Percentiles rank a stretch among this genome's conserved stretches.
Evolutionary conservation across 352 stramenopile species (phyloP).

Genomic region (Pythium utonaiense): DNA sequence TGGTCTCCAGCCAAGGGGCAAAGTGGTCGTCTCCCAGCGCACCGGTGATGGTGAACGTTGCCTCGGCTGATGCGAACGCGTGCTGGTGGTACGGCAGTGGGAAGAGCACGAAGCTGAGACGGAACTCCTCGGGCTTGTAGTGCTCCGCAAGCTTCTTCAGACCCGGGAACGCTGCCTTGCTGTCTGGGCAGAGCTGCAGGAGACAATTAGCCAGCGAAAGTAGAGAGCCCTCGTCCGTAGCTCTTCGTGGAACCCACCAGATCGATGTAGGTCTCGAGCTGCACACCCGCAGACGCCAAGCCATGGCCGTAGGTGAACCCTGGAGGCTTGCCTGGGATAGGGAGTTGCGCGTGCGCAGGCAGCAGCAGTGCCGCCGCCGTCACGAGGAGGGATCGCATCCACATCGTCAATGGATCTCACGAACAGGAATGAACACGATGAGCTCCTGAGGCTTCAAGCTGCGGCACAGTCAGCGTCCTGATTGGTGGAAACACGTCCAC

Average conservation of each 20-base stretch:
- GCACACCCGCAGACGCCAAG: constrained; percentile 47
- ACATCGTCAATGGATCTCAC: constrained; percentile 3
- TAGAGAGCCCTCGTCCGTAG: neutral
- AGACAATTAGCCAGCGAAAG: neutral
- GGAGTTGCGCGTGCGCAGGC: constrained; percentile 37
- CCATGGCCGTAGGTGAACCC: constrained; percentile 61
- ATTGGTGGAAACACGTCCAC: neutral
- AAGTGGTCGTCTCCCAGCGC: constrained; percentile 33
- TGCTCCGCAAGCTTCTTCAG: constrained; percentile 29
- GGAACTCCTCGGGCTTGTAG: constrained; percentile 31
- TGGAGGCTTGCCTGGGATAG: constrained; percentile 53
- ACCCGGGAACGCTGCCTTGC: constrained; percentile 30
- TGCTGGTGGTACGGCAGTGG: constrained; percentile 42
- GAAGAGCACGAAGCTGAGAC: constrained; percentile 35
- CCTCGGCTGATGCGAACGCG: constrained; percentile 33
- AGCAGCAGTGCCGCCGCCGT: neutral
- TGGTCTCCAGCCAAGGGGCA: constrained; percentile 32
- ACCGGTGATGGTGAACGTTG: constrained; percentile 31
- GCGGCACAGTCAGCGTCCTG: neutral
- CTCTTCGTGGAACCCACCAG: constrained; percentile 31
- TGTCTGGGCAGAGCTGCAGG: constrained; percentile 32
- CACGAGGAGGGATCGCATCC: constrained; percentile 10
- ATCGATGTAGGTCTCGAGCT: constrained; percentile 83
- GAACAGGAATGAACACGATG: constrained; percentile 6
- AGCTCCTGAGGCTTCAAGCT: neutral